Conservation (phyloP, 106 monocot genomes). For the Alisma plantagoaquatica region DNA sequence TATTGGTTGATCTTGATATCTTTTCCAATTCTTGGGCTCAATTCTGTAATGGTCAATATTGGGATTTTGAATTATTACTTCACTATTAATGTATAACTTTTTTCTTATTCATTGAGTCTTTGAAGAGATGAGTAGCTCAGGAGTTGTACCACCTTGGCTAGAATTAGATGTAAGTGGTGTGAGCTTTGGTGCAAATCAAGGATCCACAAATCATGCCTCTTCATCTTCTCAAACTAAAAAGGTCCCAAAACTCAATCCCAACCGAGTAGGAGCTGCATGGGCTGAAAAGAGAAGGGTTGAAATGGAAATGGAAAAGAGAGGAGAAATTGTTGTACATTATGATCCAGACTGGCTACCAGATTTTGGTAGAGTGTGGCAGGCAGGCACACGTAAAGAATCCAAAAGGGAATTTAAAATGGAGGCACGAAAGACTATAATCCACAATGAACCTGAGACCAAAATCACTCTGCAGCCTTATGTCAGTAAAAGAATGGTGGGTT, state of each 20-base stretch:
- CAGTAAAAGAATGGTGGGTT: constrained; percentile 82
- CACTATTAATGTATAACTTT: too few species aligned
- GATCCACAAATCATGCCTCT: too few species aligned
- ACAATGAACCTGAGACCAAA: constrained; percentile 25
- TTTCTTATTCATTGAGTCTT: too few species aligned
- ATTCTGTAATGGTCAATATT: too few species aligned
- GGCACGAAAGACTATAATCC: constrained; percentile 24
- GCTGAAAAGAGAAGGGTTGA: constrained; percentile 79
- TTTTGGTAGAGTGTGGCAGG: constrained; percentile 97
- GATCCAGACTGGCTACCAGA: constrained; percentile 91
- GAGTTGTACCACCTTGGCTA: too few species aligned
- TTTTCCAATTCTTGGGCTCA: too few species aligned
- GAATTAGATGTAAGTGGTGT: too few species aligned
- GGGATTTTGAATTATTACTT: too few species aligned
- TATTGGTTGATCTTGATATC: too few species aligned
- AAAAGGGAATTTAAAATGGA: constrained; percentile 75
- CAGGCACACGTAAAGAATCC: constrained; percentile 86
- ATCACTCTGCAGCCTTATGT: constrained; percentile 67
- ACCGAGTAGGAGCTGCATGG: constrained; percentile 96
- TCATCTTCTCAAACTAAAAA: constrained; percentile 18
- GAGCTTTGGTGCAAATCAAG: too few species aligned
- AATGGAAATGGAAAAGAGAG: constrained; percentile 79
- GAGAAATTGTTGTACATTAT: constrained; percentile 29
- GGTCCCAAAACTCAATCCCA: constrained; percentile 68
- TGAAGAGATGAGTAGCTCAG: too few species aligned